Percentiles rank a stretch among this genome's conserved stretches.
phyloP scores from a whole-genome alignment of 2,329 filamentous ascomycete species.

The Fusarium palustre region DNA sequence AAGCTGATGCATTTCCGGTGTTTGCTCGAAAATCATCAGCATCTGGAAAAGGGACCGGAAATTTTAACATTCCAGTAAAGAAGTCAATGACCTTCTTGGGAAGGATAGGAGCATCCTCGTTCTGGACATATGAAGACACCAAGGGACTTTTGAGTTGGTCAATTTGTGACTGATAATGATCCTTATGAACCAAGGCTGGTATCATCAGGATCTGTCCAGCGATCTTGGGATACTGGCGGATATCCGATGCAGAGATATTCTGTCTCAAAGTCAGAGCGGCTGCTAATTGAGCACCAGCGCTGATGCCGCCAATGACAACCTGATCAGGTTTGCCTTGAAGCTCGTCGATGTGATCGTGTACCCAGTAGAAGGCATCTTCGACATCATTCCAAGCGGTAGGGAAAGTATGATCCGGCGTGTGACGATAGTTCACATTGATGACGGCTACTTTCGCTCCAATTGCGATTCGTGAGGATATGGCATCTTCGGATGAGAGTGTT shows the following conservation, averaged over 20 bases:
- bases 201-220: constrained; percentile 65
- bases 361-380: constrained; percentile 66
- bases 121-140: constrained; percentile 58
- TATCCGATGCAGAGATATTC: constrained; percentile 43
- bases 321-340: constrained; percentile 26
- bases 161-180: constrained; percentile 44
- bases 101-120: constrained; percentile 62
- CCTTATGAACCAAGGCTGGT: constrained; percentile 53
- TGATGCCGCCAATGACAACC: constrained; percentile 61
- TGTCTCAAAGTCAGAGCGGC: constrained; percentile 55
- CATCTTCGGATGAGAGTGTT: constrained; percentile 64
- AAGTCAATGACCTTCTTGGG: constrained; percentile 46
- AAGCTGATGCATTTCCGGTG: constrained; percentile 46
- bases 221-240: constrained; percentile 46
- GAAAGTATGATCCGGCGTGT: constrained; percentile 65
- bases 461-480: constrained; percentile 62
- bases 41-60: constrained; percentile 33
- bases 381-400: constrained; percentile 65
- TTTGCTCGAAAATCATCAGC: constrained; percentile 54
- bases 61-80: constrained; percentile 48
- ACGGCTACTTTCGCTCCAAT: constrained; percentile 57
- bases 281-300: constrained; percentile 59
- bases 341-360: constrained; percentile 50
- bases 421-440: constrained; percentile 69
- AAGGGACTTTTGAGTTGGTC: constrained; percentile 51